Evolutionary conservation across 768 basidiomycete species (phyloP).

Genomic region (Psilocybe subaeruginosa): DNA sequence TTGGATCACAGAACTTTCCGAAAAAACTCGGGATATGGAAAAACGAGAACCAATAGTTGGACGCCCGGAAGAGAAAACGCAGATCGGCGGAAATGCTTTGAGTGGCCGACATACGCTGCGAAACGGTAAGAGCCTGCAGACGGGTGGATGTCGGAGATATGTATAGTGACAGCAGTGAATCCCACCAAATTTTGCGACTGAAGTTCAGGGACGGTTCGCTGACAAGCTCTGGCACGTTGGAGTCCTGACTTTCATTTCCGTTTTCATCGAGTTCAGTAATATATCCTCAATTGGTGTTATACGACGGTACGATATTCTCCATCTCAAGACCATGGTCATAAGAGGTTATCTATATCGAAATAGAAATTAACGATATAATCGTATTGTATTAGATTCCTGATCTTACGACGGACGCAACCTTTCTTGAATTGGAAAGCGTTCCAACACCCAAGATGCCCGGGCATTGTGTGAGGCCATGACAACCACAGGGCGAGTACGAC

Average conservation of each 20-base stretch:
- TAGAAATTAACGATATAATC: slow-evolving; percentile 5
- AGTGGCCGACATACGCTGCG: slow-evolving; percentile 49
- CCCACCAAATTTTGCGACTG: slow-evolving; percentile 80
- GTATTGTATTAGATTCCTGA: slow-evolving; percentile 6
- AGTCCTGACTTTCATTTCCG: slow-evolving; percentile 23
- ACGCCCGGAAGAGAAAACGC: slow-evolving; percentile 62
- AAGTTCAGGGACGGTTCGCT: slow-evolving; percentile 68
- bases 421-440: slow-evolving; percentile 21
- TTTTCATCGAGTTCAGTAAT: slow-evolving; percentile 34
- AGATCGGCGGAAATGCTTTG: slow-evolving; percentile 56
- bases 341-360: slow-evolving; percentile 18
- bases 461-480: slow-evolving; percentile 34
- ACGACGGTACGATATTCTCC: slow-evolving; percentile 20
- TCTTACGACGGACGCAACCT: slow-evolving; percentile 20
- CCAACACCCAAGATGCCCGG: slow-evolving; percentile 22
- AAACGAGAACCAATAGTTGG: slow-evolving; percentile 76
- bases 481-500: slow-evolving; percentile 26
- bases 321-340: slow-evolving; percentile 23
- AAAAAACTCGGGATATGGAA: slow-evolving; percentile 74
- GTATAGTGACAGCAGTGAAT: slow-evolving; percentile 65
- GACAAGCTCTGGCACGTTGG: slow-evolving; percentile 35
- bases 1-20: slow-evolving; percentile 57
- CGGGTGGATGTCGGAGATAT: slow-evolving; percentile 34
- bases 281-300: slow-evolving; percentile 22
- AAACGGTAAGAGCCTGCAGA: slow-evolving; percentile 35